Conservation (phyloP, 2,329 filamentous ascomycete genomes). For the Rugonectria rugulosa region DNA sequence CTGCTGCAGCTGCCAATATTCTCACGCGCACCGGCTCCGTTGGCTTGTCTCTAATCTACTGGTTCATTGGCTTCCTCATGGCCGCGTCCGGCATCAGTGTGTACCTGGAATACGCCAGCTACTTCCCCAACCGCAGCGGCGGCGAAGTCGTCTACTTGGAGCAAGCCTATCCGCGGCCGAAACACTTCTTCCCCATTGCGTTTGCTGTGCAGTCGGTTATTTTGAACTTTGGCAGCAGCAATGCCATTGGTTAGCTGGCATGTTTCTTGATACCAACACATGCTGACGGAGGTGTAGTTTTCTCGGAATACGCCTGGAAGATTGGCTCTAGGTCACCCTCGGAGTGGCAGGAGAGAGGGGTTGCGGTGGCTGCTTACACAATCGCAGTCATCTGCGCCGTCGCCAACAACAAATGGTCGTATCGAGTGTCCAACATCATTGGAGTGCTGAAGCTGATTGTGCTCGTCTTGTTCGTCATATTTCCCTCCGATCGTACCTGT, state of each 20-base stretch:
- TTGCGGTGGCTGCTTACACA: conserved; percentile 69
- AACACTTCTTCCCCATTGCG: conserved; percentile 68
- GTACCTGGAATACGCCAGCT: conserved; percentile 70
- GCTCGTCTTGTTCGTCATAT: conserved; percentile 55
- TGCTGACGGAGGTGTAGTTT: conserved; percentile 47
- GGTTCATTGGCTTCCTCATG: conserved; percentile 68
- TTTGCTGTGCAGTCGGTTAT: conserved; percentile 71
- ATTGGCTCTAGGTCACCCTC: conserved; percentile 58
- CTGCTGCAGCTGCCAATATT: conserved; percentile 65
- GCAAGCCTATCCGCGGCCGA: conserved; percentile 70
- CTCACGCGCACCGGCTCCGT: conserved; percentile 66
- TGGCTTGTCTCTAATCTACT: conserved; percentile 68
- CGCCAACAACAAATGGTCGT: conserved; percentile 64
- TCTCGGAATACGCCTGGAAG: conserved; percentile 69
- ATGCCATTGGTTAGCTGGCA: conserved; percentile 54
- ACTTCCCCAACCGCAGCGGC: conserved; percentile 72
- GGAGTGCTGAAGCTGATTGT: conserved; percentile 68
- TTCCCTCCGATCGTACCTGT: neutral
- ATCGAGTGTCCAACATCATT: conserved; percentile 62
- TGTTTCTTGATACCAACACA: too few relatives aligned
- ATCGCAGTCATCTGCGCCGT: conserved; percentile 60
- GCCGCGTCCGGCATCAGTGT: conserved; percentile 61
- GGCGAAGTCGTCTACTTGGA: conserved; percentile 73
- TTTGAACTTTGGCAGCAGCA: conserved; percentile 72
- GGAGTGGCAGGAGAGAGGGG: conserved; percentile 70